These are phyloP conservation scores for Pythium brachiatum DNA, from an alignment of 352 stramenopile species.

Conservation along the genomic window DNA sequence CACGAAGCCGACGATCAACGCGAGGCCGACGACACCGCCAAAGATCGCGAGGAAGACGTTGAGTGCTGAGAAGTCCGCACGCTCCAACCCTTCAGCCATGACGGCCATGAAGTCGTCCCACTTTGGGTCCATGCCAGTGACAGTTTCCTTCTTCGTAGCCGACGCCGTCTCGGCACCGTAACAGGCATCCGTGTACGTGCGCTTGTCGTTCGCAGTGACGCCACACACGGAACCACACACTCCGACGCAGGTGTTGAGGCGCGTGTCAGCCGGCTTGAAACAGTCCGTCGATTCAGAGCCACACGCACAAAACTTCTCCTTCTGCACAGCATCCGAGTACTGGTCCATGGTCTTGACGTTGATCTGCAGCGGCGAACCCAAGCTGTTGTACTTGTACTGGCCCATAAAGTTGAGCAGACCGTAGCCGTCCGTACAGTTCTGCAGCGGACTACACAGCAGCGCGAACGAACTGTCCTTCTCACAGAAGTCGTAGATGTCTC, in stretches of 20 bases:
- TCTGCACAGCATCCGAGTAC: slow-evolving; percentile 30
- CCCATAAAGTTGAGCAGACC: slow-evolving; percentile 59
- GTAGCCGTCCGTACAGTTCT: slow-evolving; percentile 64
- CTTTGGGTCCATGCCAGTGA: slow-evolving; percentile 22
- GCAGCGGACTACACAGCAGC: slow-evolving; percentile 38
- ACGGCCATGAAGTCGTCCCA: slow-evolving; percentile 39
- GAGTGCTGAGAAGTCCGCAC: slow-evolving; percentile 39
- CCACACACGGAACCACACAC: slow-evolving; percentile 58
- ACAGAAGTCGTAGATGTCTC: slow-evolving; percentile 76
- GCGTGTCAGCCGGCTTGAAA: slow-evolving; percentile 43
- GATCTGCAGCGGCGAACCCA: slow-evolving; percentile 65
- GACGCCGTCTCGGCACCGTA: slow-evolving; percentile 25
- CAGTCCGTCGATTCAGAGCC: slow-evolving; percentile 36
- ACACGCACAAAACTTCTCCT: slow-evolving; percentile 54
- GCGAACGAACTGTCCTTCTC: slow-evolving; percentile 48
- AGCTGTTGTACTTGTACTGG: slow-evolving; percentile 55
- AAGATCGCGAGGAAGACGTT: slow-evolving; percentile 63
- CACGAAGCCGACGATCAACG: slow-evolving; percentile 46
- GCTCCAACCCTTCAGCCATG: slow-evolving; percentile 38
- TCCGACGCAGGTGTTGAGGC: slow-evolving; percentile 48
- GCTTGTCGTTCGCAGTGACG: slow-evolving; percentile 33
- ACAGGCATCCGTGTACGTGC: slow-evolving; percentile 40
- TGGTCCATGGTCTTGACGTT: slow-evolving; percentile 71
- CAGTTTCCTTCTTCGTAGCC: not conserved
- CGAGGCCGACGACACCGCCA: slow-evolving; percentile 35